Conservation (phyloP, 805 yeast genomes). For the Wickerhamomyces rabaulensis region DNA sequence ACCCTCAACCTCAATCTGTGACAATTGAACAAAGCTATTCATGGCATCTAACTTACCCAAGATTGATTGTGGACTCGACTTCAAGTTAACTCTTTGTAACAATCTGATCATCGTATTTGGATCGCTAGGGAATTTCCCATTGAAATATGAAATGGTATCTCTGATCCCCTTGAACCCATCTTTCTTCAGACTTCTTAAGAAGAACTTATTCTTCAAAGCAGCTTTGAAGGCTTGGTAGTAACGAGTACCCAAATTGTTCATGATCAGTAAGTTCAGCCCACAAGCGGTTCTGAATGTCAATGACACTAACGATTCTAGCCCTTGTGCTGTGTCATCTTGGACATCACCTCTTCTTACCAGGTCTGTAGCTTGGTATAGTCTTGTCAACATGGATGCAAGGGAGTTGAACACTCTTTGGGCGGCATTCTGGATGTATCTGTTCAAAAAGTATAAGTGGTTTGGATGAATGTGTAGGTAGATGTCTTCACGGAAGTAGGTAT, state of each 20-base stretch:
- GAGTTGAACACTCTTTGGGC: constrained; percentile 13
- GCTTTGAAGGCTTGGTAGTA: constrained; percentile 23
- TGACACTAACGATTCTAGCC: constrained; percentile 1
- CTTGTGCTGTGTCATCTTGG: background rate
- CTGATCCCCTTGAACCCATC: constrained; percentile 22
- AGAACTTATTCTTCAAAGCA: constrained; percentile 19
- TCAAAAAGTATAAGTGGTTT: constrained; percentile 12
- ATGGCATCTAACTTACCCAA: constrained; percentile 16
- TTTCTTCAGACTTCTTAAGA: constrained; percentile 16
- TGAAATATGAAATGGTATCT: constrained; percentile 19
- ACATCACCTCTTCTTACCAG: constrained; percentile 14
- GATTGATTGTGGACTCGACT: constrained; percentile 9
- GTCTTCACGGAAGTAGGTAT: constrained; percentile 12
- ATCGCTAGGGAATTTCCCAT: constrained; percentile 15
- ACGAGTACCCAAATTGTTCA: constrained; percentile 16
- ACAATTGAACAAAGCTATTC: constrained; percentile 12
- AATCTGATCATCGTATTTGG: constrained; percentile 11
- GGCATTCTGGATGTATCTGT: constrained; percentile 17
- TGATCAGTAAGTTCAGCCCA: constrained; percentile 17
- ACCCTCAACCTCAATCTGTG: constrained; percentile 4
- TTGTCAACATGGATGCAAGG: constrained; percentile 10
- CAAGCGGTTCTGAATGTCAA: constrained; percentile 9
- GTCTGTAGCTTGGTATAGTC: constrained; percentile 20
- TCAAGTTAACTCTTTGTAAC: constrained; percentile 12
- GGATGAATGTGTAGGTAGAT: constrained; percentile 12